phyloP scores from a whole-genome alignment of 2,329 filamentous ascomycete genomes.

The Pseudopyricularia javanii region DNA sequence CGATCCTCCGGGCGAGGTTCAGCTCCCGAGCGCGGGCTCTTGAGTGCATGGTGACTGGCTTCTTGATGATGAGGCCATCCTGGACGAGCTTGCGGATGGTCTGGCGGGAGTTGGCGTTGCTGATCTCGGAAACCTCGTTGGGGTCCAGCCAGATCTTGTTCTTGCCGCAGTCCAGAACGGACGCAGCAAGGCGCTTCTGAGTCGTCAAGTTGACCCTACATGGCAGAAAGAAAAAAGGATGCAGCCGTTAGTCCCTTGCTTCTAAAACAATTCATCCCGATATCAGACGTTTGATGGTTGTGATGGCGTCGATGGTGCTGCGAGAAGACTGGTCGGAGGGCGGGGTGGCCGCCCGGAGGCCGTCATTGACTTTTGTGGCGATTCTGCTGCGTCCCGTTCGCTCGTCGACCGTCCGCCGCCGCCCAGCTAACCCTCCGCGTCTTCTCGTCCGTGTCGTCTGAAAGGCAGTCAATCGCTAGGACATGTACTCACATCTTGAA shows the following conservation, averaged over 20 bases:
- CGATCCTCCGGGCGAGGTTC: constrained; percentile 86
- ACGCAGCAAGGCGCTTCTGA: constrained; percentile 99
- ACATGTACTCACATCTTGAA: constrained; percentile 25
- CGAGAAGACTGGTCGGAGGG: background rate
- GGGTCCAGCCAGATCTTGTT: constrained; percentile 99
- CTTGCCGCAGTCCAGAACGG: constrained; percentile 97
- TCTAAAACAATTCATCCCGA: background rate
- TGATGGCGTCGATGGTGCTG: background rate
- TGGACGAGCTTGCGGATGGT: constrained; percentile 98
- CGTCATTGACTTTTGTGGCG: background rate
- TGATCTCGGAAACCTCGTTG: constrained; percentile 98
- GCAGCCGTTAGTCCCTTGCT: constrained; percentile 1
- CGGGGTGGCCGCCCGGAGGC: background rate
- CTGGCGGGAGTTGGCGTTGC: constrained; percentile 99
- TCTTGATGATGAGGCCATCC: constrained; percentile 99
- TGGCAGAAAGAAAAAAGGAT: background rate
- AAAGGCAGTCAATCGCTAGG: background rate
- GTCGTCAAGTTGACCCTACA: constrained; percentile 97
- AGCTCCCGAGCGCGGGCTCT: constrained; percentile 91
- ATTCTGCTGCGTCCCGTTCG: background rate
- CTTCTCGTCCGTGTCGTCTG: background rate
- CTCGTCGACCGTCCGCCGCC: constrained; percentile 1
- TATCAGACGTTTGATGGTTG: background rate
- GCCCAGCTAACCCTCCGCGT: background rate
- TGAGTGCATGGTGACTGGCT: constrained; percentile 99